These are phyloP conservation scores for Peronospora tabacina DNA, from an alignment of 352 stramenopile species.

Conservation along the genomic window DNA sequence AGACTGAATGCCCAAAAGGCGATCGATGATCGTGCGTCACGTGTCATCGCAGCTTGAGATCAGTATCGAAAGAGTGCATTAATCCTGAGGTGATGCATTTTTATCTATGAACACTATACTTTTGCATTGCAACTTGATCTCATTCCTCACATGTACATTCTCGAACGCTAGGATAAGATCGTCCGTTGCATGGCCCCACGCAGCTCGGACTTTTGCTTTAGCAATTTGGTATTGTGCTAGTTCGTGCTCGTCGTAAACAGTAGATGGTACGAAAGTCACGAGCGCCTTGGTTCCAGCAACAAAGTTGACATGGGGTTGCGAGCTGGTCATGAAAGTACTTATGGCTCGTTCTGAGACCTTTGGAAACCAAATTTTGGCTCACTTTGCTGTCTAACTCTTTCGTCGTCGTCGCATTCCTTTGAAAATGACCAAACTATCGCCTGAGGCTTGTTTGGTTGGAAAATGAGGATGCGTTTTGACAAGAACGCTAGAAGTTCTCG, in stretches of 20 bases:
- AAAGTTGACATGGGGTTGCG: slow-evolving; percentile 21
- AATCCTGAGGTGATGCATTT: slow-evolving; percentile 3
- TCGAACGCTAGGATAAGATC: too few species aligned
- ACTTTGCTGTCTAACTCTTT: too few species aligned
- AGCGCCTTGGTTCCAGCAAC: slow-evolving; percentile 47
- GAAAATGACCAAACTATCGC: too few species aligned
- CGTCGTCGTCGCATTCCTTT: too few species aligned
- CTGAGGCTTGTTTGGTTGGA: too few species aligned
- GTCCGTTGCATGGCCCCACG: too few species aligned
- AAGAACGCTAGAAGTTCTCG: slow-evolving; percentile 1
- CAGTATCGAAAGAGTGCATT: slow-evolving; percentile 14
- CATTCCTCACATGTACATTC: neutral
- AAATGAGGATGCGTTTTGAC: too few species aligned
- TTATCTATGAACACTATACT: slow-evolving; percentile 30
- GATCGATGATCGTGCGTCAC: slow-evolving; percentile 41
- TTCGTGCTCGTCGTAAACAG: too few species aligned
- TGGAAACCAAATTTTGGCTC: slow-evolving; percentile 31
- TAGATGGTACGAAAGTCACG: slow-evolving; percentile 18
- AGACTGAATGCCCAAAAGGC: slow-evolving; percentile 62
- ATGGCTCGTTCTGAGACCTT: slow-evolving; percentile 38
- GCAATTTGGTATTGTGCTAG: too few species aligned
- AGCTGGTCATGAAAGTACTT: slow-evolving; percentile 33
- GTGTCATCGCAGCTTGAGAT: slow-evolving; percentile 27
- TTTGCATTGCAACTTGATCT: neutral
- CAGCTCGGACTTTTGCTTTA: too few species aligned